Evolutionary conservation across 352 stramenopile genomes (phyloP).

Genomic region (Phytophthora europaea): DNA sequence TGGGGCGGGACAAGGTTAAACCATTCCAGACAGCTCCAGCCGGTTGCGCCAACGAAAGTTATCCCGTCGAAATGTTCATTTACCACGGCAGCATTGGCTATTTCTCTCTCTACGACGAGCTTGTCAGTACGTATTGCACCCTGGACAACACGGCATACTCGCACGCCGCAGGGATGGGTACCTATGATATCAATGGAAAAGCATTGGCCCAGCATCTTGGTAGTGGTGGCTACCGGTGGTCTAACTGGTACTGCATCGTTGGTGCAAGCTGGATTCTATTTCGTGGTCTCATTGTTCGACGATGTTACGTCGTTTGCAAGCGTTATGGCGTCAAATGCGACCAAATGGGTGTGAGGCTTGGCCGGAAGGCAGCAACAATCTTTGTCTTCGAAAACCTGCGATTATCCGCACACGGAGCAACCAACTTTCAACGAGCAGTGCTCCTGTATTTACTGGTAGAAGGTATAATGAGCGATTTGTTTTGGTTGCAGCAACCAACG

Average conservation of each 20-base stretch:
- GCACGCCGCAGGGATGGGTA: slow-evolving; percentile 6
- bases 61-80: slow-evolving; percentile 8
- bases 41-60: not conserved
- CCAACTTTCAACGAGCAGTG: slow-evolving; percentile 14
- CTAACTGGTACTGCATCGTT: slow-evolving; percentile 8
- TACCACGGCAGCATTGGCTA: slow-evolving; percentile 22
- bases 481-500: slow-evolving; percentile 13
- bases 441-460: slow-evolving; percentile 14
- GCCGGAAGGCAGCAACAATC: slow-evolving; percentile 2
- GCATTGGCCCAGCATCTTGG: slow-evolving; percentile 3
- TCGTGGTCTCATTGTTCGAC: slow-evolving; percentile 10
- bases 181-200: slow-evolving; percentile 15
- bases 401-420: slow-evolving; percentile 7
- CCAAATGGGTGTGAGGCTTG: not conserved
- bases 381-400: slow-evolving; percentile 14
- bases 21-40: slow-evolving; percentile 1
- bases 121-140: slow-evolving; percentile 6
- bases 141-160: slow-evolving; percentile 12
- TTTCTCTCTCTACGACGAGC: slow-evolving; percentile 16
- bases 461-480: slow-evolving; percentile 19
- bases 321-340: slow-evolving; percentile 13
- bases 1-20: not conserved
- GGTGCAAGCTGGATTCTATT: slow-evolving; percentile 13
- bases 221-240: slow-evolving; percentile 11
- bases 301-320: slow-evolving; percentile 12